These are phyloP conservation scores for Xylogone sp. DNA, from an alignment of 2,329 filamentous ascomycete genomes.

Conservation along the genomic window DNA sequence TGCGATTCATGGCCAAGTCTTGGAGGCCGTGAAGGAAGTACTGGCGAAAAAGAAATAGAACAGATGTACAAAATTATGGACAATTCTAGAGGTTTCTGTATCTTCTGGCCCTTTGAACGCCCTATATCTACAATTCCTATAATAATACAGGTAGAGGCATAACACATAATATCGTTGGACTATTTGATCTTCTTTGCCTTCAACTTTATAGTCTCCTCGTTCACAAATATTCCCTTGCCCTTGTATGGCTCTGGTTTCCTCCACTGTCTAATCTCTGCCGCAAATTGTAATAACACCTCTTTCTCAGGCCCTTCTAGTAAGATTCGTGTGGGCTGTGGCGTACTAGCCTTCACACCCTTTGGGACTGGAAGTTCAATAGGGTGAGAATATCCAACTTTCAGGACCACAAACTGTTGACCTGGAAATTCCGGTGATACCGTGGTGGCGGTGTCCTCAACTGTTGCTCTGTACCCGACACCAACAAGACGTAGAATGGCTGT, in stretches of 20 bases:
- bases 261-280: constrained; percentile 84
- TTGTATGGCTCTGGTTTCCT: constrained; percentile 95
- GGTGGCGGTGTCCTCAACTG: constrained; percentile 70
- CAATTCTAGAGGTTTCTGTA: not conserved
- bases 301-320: constrained; percentile 85
- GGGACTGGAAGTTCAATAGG: constrained; percentile 88
- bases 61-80: constrained; percentile 13
- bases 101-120: constrained; percentile 1
- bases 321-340: constrained; percentile 86
- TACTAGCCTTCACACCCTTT: constrained; percentile 76
- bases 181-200: constrained; percentile 98
- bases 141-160: constrained; percentile 18
- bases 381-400: constrained; percentile 97
- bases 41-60: constrained; percentile 42
- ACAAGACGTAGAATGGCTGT: constrained; percentile 89
- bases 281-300: constrained; percentile 85
- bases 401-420: constrained; percentile 82
- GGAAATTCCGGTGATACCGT: constrained; percentile 65
- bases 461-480: constrained; percentile 92
- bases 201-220: constrained; percentile 94
- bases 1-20: constrained; percentile 69
- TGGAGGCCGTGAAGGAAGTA: constrained; percentile 79
- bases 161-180: constrained; percentile 18
- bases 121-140: constrained; percentile 13
- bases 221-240: constrained; percentile 98